Evolutionary conservation across 495 filamentous ascomycete species (phyloP).

Genomic region (Collariella sp.): DNA sequence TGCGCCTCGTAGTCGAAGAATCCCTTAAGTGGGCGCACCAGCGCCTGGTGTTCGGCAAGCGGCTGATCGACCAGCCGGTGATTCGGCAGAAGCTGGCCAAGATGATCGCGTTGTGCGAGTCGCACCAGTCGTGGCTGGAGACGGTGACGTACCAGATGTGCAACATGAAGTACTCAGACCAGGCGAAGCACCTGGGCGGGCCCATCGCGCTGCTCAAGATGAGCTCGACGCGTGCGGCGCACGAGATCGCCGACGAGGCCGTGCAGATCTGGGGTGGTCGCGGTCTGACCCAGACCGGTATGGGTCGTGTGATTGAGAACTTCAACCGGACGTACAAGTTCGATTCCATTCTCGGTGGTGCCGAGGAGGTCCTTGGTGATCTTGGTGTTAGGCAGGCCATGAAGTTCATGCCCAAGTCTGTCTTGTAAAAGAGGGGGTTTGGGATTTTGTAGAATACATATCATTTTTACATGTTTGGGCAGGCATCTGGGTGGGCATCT

Average conservation of each 20-base stretch:
- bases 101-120: constrained; percentile 76
- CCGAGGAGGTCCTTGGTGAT: constrained; percentile 78
- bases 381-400: constrained; percentile 75
- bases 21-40: constrained; percentile 87
- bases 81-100: constrained; percentile 82
- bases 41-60: constrained; percentile 76
- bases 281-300: constrained; percentile 71
- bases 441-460: neutral
- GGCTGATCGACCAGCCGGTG: constrained; percentile 73
- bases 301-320: constrained; percentile 73
- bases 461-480: neutral
- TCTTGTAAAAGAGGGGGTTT: constrained; percentile 45
- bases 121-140: constrained; percentile 81
- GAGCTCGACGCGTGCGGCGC: constrained; percentile 62
- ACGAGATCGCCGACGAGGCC: constrained; percentile 73
- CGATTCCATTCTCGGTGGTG: constrained; percentile 76
- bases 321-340: constrained; percentile 85
- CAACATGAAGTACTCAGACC: constrained; percentile 72
- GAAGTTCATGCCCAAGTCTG: constrained; percentile 74
- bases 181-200: constrained; percentile 65
- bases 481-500: neutral
- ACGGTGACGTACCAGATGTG: constrained; percentile 76
- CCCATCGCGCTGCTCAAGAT: constrained; percentile 81
- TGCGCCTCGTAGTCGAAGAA: constrained; percentile 67
- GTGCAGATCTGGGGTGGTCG: constrained; percentile 84